These are phyloP conservation scores for Orbilia quercus DNA, from an alignment of 2,329 filamentous ascomycete genomes.

Conservation along the genomic window DNA sequence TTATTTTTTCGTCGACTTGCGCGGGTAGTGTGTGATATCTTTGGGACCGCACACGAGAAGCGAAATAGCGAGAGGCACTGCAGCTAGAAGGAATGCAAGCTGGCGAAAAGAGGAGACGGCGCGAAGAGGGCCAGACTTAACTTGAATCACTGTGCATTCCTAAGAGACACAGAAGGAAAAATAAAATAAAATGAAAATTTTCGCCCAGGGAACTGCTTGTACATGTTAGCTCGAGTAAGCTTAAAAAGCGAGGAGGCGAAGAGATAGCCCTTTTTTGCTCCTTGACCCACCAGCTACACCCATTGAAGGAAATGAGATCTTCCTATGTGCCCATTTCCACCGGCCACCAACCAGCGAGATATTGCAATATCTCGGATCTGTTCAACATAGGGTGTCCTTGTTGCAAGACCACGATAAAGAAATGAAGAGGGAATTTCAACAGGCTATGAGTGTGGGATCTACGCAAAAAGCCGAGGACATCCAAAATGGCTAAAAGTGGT, in stretches of 20 bases:
- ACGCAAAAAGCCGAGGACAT: constrained; percentile 28
- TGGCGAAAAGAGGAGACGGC: constrained; percentile 54
- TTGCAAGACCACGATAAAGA: constrained; percentile 12
- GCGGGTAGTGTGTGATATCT: constrained; percentile 53
- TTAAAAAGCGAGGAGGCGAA: constrained; percentile 49
- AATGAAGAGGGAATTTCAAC: constrained; percentile 47
- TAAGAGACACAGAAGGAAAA: constrained; percentile 12
- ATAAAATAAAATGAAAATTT: neutral
- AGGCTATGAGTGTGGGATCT: constrained; percentile 36
- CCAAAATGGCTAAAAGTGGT: constrained; percentile 57
- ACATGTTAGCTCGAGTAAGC: constrained; percentile 45
- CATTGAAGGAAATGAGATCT: constrained; percentile 56
- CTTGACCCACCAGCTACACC: constrained; percentile 32
- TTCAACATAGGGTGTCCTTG: constrained; percentile 14
- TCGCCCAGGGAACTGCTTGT: constrained; percentile 56
- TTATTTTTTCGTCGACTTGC: constrained; percentile 28
- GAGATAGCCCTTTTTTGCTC: constrained; percentile 33
- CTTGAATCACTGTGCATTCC: constrained; percentile 54
- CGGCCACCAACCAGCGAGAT: constrained; percentile 48
- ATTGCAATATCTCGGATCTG: constrained; percentile 18
- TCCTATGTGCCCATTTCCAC: constrained; percentile 50
- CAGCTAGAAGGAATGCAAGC: constrained; percentile 56
- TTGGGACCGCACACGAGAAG: constrained; percentile 53
- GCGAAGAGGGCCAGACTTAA: constrained; percentile 45
- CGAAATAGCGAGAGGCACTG: constrained; percentile 50